A percentile compares a stretch with the other conserved stretches of the same genome.
These are phyloP conservation scores for Psidium friedrichsthalianum DNA, from an alignment of 345 rosid species.

Conservation along the genomic window DNA sequence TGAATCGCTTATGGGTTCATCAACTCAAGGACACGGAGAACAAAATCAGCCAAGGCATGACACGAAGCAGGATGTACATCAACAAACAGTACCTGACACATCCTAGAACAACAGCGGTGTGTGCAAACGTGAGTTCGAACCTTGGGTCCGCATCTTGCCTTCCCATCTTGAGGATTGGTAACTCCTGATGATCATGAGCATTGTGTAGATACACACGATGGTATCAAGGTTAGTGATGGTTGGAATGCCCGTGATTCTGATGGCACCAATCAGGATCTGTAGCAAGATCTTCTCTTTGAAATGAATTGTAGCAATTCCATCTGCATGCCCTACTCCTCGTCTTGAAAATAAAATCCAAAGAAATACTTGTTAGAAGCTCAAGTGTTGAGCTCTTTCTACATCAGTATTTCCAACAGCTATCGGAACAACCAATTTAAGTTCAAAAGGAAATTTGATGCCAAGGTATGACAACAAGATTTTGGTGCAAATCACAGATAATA, in stretches of 20 bases:
- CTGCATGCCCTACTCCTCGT: background rate
- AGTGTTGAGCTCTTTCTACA: too few species aligned
- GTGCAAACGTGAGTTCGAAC: accelerated
- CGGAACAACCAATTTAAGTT: background rate
- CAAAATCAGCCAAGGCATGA: background rate
- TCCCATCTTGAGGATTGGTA: background rate
- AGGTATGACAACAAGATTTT: background rate
- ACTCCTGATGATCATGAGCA: background rate
- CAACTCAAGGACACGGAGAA: accelerated
- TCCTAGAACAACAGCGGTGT: accelerated
- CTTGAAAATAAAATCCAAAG: background rate
- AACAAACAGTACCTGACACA: accelerated
- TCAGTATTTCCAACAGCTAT: background rate
- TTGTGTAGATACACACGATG: background rate
- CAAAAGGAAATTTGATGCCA: background rate
- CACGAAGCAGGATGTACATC: background rate
- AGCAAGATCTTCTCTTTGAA: accelerated
- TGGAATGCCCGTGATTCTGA: accelerated
- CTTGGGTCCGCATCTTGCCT: background rate
- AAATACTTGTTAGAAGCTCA: background rate
- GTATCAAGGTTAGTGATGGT: background rate
- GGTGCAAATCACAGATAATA: background rate
- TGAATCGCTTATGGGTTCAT: background rate
- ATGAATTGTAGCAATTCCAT: background rate
- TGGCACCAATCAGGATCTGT: background rate